These are phyloP conservation scores for Coemansia sp. DNA, from an alignment of 192 early-diverging fungal genomes.

Conservation along the genomic window DNA sequence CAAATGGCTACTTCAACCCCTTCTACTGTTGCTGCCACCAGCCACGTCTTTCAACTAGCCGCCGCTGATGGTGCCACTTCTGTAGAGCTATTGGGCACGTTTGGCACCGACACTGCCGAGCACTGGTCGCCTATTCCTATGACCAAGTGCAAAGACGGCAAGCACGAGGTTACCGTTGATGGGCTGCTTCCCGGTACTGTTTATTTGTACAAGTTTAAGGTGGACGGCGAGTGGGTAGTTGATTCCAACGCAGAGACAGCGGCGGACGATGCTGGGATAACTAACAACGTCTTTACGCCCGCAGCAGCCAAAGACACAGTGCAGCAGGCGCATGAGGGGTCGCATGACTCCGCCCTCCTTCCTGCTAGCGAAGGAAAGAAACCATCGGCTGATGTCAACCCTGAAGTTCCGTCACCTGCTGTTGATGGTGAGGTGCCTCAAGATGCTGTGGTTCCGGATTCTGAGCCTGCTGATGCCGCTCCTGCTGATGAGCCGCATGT, in stretches of 20 bases:
- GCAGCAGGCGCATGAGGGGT: neutral
- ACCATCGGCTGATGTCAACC: conserved; percentile 4
- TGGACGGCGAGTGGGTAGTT: conserved; percentile 43
- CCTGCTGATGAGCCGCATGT: conserved; percentile 10
- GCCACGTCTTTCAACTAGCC: conserved; percentile 29
- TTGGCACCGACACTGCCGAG: conserved; percentile 15
- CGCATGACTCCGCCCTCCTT: neutral
- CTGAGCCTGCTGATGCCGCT: conserved; percentile 5
- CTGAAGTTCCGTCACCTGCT: conserved; percentile 6
- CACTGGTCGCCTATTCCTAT: conserved; percentile 41
- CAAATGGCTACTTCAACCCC: neutral
- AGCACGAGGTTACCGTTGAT: conserved; percentile 25
- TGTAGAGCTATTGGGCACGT: conserved; percentile 46
- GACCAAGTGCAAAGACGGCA: conserved; percentile 20
- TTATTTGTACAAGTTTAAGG: conserved; percentile 47
- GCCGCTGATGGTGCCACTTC: conserved; percentile 9
- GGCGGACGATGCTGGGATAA: conserved; percentile 29
- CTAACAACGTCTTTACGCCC: conserved; percentile 27
- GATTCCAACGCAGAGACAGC: conserved; percentile 30
- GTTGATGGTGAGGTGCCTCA: neutral
- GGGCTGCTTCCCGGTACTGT: conserved; percentile 5
- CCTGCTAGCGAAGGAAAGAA: neutral
- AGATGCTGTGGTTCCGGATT: conserved; percentile 2
- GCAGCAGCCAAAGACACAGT: neutral
- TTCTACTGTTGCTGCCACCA: neutral